phyloP scores from a whole-genome alignment of 768 basidiomycete species.

The Stropharia rugosoannulata region DNA sequence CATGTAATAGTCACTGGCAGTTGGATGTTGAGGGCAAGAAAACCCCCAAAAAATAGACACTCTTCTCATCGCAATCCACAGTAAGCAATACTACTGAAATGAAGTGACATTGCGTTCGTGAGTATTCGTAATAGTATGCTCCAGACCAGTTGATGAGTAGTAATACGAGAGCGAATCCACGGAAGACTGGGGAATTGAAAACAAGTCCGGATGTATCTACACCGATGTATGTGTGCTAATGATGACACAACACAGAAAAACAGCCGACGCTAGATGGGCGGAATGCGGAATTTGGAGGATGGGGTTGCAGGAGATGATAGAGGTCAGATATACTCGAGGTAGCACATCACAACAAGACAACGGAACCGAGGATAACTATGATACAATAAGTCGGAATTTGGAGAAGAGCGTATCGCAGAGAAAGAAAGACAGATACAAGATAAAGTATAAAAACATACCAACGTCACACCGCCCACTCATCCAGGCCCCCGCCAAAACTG shows the following conservation, averaged over 20 bases:
- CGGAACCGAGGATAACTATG: background rate
- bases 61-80: conserved; percentile 39
- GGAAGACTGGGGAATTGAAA: background rate
- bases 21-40: no score
- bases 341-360: background rate
- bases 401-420: background rate
- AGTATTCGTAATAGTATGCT: background rate
- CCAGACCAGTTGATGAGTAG: background rate
- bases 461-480: conserved; percentile 36
- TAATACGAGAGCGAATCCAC: background rate
- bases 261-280: background rate
- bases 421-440: background rate
- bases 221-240: background rate
- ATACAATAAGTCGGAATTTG: background rate
- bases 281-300: background rate
- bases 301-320: background rate
- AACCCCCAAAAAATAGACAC: no score
- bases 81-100: conserved; percentile 40
- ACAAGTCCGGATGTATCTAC: background rate
- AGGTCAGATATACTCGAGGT: background rate
- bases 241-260: background rate
- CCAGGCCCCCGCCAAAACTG: conserved; percentile 31
- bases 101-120: background rate
- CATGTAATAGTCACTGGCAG: no score
- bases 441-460: background rate